phyloP scores from a whole-genome alignment of 2,329 filamentous ascomycete species.

The Chalaropsis ovoidea region DNA sequence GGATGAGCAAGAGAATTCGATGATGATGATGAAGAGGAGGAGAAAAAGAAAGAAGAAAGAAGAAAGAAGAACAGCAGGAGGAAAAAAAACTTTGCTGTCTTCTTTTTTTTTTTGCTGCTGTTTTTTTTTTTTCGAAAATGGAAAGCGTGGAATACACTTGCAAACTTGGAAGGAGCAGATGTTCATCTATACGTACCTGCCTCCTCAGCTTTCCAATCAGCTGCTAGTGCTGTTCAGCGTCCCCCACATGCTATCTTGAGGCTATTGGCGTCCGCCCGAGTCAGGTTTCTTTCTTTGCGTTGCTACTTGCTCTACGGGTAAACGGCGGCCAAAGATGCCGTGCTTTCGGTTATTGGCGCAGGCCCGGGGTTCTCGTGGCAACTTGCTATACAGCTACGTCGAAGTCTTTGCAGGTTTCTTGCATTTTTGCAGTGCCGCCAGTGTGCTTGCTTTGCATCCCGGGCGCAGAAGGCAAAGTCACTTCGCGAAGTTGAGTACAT shows the following conservation, averaged over 20 bases:
- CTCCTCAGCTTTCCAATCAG: background rate
- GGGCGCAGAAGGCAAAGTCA: background rate
- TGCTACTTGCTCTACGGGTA: background rate
- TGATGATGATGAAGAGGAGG: background rate
- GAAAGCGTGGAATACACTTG: slow-evolving; percentile 2
- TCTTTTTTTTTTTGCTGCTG: background rate
- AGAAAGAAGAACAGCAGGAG: background rate
- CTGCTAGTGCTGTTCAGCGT: background rate
- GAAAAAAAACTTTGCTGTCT: background rate
- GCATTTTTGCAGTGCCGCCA: background rate
- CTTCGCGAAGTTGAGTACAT: background rate
- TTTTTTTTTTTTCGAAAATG: background rate
- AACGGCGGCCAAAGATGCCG: background rate
- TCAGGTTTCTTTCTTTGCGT: background rate
- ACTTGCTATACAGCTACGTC: background rate
- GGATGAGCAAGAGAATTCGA: slow-evolving; percentile 10
- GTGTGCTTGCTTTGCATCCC: background rate
- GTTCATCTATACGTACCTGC: background rate
- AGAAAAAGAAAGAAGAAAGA: background rate
- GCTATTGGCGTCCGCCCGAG: background rate
- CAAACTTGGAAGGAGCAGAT: background rate
- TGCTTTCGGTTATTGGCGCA: background rate
- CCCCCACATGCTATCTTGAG: background rate
- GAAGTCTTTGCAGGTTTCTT: background rate
- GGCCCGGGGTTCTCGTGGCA: background rate